Evolutionary conservation across 192 early-diverging fungal species (phyloP), one percentile per base, ranked within the genome.

Genomic region (Dissophora ornata): DNA sequence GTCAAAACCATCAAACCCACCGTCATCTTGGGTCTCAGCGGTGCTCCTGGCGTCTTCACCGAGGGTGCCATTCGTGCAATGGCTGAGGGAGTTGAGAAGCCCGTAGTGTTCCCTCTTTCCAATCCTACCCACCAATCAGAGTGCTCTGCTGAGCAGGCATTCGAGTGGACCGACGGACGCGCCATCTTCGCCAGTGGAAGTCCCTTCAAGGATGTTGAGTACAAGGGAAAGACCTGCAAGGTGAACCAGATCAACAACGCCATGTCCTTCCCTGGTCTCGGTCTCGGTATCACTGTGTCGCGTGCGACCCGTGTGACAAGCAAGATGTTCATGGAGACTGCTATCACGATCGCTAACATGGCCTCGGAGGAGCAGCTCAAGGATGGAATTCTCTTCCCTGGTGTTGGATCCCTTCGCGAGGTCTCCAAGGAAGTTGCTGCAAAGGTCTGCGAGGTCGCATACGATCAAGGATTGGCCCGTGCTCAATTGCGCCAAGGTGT

Each of bases 301-400:
- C 73, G 82, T 49, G 81, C 85, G 11, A 71, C 54, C 26, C 71
- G 71, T 40, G 85, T 85, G 12, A 87, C 83, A 0, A 53, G 80
- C 26, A 86, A 66, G 36, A 86, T 86, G 85, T 86, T 86, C 53
- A 53, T 86, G 56, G 85, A 86, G 57, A 84, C 85, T 25, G 85
- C 85, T 3, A 62, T 79, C 10, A 80, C 81, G 11, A 84, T 86
- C 58, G 85, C 85, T 33, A 73, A 84, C 38, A 67, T 82, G 69
- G 85, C 83, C 21, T 61, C 81, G 9, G 81, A 81, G n/a, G 67
- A 69, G 12, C 82, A 86, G 54, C 64, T 83, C 58, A 84, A 83
- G 78, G 53, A 69, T 25, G 85, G 85, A 34, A 49, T 81, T 28
- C 62, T 86, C 16, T 86, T 84, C 81, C 85, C 85, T 58, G 81